These are phyloP conservation scores for Fomitopsis schrenkii DNA, from an alignment of 1,284 basidiomycete species.

Conservation along the genomic window DNA sequence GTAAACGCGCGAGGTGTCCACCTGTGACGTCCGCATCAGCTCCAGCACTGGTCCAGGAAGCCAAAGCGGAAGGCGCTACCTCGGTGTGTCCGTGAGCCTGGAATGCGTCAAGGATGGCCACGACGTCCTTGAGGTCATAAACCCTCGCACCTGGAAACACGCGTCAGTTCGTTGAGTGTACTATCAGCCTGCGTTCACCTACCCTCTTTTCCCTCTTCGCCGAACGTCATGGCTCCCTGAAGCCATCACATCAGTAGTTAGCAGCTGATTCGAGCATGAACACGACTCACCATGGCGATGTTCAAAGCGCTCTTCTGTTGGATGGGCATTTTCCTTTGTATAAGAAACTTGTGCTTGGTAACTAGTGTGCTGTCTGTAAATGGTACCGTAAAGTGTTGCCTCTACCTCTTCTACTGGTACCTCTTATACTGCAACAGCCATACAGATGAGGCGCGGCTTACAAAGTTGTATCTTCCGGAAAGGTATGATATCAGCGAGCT, in stretches of 20 bases:
- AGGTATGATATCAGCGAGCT: too few species aligned
- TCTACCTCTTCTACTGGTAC: too few species aligned
- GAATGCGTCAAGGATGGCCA: slow-evolving; percentile 54
- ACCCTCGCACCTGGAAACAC: slow-evolving; percentile 36
- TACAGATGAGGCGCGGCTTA: too few species aligned
- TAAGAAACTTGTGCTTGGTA: too few species aligned
- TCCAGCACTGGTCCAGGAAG: background rate
- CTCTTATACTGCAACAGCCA: too few species aligned
- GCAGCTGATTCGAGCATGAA: background rate
- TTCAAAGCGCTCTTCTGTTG: slow-evolving; percentile 35
- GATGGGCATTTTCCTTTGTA: background rate
- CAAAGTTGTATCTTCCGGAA: too few species aligned
- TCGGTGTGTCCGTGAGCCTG: slow-evolving; percentile 53
- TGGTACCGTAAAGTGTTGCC: too few species aligned
- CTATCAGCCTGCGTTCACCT: background rate
- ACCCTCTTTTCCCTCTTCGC: slow-evolving; percentile 24
- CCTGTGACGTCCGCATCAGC: slow-evolving; percentile 20
- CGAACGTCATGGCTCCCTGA: slow-evolving; percentile 32
- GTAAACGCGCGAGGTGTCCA: slow-evolving; percentile 52
- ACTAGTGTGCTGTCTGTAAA: too few species aligned
- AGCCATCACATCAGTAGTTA: background rate
- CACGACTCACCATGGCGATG: slow-evolving; percentile 35
- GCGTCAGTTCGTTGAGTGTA: too few species aligned
- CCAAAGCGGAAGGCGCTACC: slow-evolving; percentile 16
- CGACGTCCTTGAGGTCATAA: slow-evolving; percentile 45